phyloP scores from a whole-genome alignment of 139 green algal species.

The Zygnema cylindricum region DNA sequence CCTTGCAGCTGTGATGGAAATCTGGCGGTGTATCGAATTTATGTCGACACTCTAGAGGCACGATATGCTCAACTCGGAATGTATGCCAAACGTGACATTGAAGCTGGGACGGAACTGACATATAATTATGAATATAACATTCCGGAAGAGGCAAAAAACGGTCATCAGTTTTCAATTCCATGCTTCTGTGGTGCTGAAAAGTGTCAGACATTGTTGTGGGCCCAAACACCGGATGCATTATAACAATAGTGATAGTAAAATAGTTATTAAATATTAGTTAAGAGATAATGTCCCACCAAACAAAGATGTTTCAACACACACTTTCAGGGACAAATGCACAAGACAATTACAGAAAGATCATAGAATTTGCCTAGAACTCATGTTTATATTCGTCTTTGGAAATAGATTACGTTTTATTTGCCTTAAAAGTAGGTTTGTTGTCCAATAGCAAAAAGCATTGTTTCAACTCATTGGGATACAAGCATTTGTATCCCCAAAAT shows the following conservation, averaged over 20 bases:
- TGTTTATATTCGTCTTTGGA: too few relatives aligned
- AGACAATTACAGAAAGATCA: too few relatives aligned
- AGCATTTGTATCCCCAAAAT: too few relatives aligned
- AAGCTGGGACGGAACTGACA: constrained; percentile 24
- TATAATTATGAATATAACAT: constrained; percentile 30
- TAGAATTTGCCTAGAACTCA: too few relatives aligned
- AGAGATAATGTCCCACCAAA: not conserved
- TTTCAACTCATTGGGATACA: too few relatives aligned
- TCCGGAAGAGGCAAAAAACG: not conserved
- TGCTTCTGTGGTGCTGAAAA: not conserved
- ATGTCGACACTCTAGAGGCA: constrained; percentile 21
- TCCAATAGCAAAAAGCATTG: too few relatives aligned
- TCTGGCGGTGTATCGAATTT: constrained; percentile 1
- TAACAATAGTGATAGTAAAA: not conserved
- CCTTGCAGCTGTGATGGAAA: constrained; percentile 19
- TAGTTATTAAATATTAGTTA: not conserved
- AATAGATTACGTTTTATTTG: too few relatives aligned
- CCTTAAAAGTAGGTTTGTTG: too few relatives aligned
- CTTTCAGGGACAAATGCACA: not conserved
- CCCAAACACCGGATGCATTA: not conserved
- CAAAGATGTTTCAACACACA: not conserved
- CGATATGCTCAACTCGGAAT: not conserved
- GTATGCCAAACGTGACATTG: constrained; percentile 26
- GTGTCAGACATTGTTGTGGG: not conserved
- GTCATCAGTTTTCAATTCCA: not conserved